Base-by-base conservation (phyloP, 257 asterid genomes). In the Scutellaria barbata region DNA sequence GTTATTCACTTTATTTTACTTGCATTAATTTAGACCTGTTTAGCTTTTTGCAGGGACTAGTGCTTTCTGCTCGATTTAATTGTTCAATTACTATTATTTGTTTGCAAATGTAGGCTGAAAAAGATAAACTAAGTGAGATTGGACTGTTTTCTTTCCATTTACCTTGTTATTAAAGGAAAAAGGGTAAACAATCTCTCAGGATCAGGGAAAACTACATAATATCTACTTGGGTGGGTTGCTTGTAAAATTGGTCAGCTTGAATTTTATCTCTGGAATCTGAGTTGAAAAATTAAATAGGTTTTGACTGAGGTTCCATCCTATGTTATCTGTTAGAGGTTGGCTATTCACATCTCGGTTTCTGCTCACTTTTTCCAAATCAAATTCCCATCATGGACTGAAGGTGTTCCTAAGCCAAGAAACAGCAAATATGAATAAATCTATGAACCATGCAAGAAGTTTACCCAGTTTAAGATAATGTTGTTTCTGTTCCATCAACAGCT, bases 41-140 rank as follows among this genome's bases (percentile, higher is more conserved):
- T 25, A 20, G 33, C 33, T 30, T 56, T 54, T 40, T 10, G 13
- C 25, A 22, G 35, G 48, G 41, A 72, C 69, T 20, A 56, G 25
- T 25, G 17, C 20, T 18, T 50, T 52, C 43, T 39, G 22, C 25
- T 13, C 37, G 51, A 56, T 45, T 56, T 74, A 13, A 11, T 2
- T 55, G 14, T 52, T 30, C 58, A 0, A 39, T 14, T 50, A 22
- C 51, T 40, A 50, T 53, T 51, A 40, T 42, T 65, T 39, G 64
- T 47, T 51, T 52, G 40, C 48, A 59, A 45, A 47, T 50, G 37
- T 10, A 35, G 69, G 64, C 64, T 14, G 16, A 63, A 74, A 61
- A 74, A 20, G 42, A 46, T 41, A 39, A 54, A 53, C 54, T 7
- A 33, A 54, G 17, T 37, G 66, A n/a, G 10, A 5, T 12, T 40